Conservation (phyloP, 805 yeast genomes). For the Metschnikowia proteae region DNA sequence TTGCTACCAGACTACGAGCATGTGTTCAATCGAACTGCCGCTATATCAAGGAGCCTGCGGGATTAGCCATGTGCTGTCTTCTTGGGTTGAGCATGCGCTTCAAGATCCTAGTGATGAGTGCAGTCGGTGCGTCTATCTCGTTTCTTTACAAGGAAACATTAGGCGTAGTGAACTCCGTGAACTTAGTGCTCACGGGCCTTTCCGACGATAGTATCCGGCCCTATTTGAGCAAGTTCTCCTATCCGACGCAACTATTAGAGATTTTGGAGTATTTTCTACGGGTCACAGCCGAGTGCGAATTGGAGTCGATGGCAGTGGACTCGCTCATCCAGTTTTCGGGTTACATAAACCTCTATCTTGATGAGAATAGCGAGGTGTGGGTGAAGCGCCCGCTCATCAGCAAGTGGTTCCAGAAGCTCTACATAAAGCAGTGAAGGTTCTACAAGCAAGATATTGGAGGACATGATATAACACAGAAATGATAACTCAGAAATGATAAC, state of each 20-base stretch:
- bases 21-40: background rate
- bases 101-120: slow-evolving; percentile 4
- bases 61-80: slow-evolving; percentile 1
- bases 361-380: background rate
- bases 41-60: background rate
- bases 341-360: slow-evolving; percentile 3
- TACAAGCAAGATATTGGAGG: too few relatives aligned
- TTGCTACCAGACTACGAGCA: background rate
- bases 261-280: slow-evolving; percentile 8
- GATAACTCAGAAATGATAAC: too few relatives aligned
- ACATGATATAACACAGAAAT: too few relatives aligned
- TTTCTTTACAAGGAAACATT: slow-evolving; percentile 5
- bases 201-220: slow-evolving; percentile 1
- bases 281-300: background rate
- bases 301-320: slow-evolving; percentile 5
- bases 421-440: background rate
- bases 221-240: background rate
- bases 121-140: background rate
- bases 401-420: slow-evolving; percentile 9
- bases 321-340: slow-evolving; percentile 9
- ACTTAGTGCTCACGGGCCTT: background rate
- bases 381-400: slow-evolving; percentile 6
- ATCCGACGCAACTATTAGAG: slow-evolving; percentile 7
- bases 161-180: slow-evolving; percentile 3
- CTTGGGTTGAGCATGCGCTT: slow-evolving; percentile 2